Conservation (phyloP, 208 protist species). For the Acanthamoeba polyphaga region DNA sequence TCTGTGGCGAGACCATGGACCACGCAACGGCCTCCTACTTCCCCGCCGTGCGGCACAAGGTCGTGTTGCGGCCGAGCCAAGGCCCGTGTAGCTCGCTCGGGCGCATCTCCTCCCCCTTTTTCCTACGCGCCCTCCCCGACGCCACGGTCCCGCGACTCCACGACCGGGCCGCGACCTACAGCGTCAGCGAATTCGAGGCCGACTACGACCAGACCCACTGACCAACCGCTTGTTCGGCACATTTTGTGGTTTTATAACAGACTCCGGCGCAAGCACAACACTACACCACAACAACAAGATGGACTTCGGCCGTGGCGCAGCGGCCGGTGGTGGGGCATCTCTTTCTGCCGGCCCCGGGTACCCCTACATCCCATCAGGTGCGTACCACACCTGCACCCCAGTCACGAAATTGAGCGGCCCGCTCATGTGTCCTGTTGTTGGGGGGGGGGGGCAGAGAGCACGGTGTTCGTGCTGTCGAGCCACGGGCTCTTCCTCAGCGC, state of each 20-base stretch:
- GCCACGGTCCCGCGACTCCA: background rate
- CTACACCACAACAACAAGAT: background rate
- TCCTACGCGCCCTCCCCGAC: background rate
- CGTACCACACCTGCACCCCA: background rate
- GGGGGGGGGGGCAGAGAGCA: background rate
- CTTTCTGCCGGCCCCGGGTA: background rate
- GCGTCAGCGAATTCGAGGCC: background rate
- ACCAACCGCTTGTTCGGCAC: background rate
- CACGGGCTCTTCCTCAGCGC: background rate
- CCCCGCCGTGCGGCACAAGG: conserved; percentile 10
- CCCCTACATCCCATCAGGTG: background rate
- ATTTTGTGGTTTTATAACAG: background rate
- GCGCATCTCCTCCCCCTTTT: conserved; percentile 17
- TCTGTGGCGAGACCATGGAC: conserved; percentile 1
- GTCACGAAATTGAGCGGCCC: background rate
- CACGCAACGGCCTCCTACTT: conserved; percentile 26
- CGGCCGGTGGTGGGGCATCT: background rate
- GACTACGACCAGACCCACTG: background rate
- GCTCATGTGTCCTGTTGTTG: background rate
- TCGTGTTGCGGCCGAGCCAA: background rate
- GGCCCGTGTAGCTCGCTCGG: background rate
- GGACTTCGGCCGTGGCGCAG: background rate
- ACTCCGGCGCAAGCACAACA: no score
- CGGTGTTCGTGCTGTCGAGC: background rate
- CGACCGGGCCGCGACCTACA: background rate